phyloP scores from a whole-genome alignment of 1,139 yeast species.

The Diutina catenulata region DNA sequence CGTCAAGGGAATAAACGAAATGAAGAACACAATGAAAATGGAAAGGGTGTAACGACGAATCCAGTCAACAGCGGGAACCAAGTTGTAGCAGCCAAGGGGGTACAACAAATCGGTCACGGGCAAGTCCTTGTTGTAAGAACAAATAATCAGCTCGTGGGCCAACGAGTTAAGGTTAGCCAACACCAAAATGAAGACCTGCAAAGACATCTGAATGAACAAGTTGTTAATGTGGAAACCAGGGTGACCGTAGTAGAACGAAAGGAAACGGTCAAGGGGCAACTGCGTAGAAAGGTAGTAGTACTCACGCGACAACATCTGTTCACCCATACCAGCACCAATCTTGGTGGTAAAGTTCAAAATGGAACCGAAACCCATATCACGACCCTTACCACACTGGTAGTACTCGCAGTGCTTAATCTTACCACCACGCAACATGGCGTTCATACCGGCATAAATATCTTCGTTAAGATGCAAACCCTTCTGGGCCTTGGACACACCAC shows the following conservation, averaged over 20 bases:
- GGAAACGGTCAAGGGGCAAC: constrained; percentile 91
- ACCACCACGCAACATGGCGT: constrained; percentile 94
- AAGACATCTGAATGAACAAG: constrained; percentile 87
- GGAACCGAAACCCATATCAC: constrained; percentile 99
- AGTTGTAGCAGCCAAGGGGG: constrained; percentile 92
- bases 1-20: constrained; percentile 89
- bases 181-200: constrained; percentile 86
- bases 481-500: constrained; percentile 98
- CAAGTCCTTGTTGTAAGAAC: constrained; percentile 71
- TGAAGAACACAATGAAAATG: constrained; percentile 96
- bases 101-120: constrained; percentile 77
- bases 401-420: constrained; percentile 98
- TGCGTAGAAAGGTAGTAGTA: constrained; percentile 96
- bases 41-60: constrained; percentile 94
- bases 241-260: constrained; percentile 96
- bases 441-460: constrained; percentile 99
- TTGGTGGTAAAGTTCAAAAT: constrained; percentile 97
- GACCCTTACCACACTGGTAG: constrained; percentile 99
- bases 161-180: constrained; percentile 84
- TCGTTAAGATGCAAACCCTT: constrained; percentile 97
- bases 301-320: constrained; percentile 97
- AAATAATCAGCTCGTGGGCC: constrained; percentile 80
- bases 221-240: constrained; percentile 99
- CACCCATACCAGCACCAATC: constrained; percentile 99
- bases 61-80: constrained; percentile 90